These are phyloP conservation scores for Fusarium sp. DNA, from an alignment of 2,329 filamentous ascomycete species.

Conservation along the genomic window DNA sequence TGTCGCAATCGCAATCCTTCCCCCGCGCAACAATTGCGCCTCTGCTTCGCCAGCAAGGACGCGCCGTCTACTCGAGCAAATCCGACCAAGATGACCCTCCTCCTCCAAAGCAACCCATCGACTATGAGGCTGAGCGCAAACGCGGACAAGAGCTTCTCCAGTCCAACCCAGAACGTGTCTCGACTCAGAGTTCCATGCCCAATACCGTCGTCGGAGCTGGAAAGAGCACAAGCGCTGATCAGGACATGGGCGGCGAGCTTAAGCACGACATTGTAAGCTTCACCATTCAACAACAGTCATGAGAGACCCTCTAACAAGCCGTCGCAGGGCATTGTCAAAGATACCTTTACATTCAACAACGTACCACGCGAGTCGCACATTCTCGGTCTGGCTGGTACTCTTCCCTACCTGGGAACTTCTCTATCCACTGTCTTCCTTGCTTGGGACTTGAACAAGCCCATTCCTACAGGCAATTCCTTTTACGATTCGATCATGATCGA, in stretches of 20 bases:
- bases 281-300: accelerated
- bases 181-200: constrained; percentile 65
- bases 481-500: constrained; percentile 66
- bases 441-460: constrained; percentile 80
- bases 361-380: constrained; percentile 76
- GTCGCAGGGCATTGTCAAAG: constrained; percentile 69
- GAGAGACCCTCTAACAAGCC: constrained; percentile 2
- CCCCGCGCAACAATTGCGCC: constrained; percentile 20
- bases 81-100: constrained; percentile 35
- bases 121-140: constrained; percentile 67
- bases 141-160: constrained; percentile 66
- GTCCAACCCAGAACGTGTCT: constrained; percentile 69
- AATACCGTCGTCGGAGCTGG: constrained; percentile 57
- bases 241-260: constrained; percentile 51
- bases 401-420: constrained; percentile 89
- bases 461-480: constrained; percentile 69
- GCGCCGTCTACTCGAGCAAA: constrained; percentile 43
- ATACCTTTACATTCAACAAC: constrained; percentile 72
- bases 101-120: constrained; percentile 52
- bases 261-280: constrained; percentile 66
- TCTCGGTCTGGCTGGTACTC: constrained; percentile 79
- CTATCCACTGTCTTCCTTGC: constrained; percentile 83
- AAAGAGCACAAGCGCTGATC: constrained; percentile 18
- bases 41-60: constrained; percentile 28
- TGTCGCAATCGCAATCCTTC: constrained; percentile 1